A percentile compares a stretch with the other conserved stretches of the same genome.
phyloP scores from a whole-genome alignment of 495 filamentous ascomycete genomes.

The Aspergillus cavernicola region DNA sequence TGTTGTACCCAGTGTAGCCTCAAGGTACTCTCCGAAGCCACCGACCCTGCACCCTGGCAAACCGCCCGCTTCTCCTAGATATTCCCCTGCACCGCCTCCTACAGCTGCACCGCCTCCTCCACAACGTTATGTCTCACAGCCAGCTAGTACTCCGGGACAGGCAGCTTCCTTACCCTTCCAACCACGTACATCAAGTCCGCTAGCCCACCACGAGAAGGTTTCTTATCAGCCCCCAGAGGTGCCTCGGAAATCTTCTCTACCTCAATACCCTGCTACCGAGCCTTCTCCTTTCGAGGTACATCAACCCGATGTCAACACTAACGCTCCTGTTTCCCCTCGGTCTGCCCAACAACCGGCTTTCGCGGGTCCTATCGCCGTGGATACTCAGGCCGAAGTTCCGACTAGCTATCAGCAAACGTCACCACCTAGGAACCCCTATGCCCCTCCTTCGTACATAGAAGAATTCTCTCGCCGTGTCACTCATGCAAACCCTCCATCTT shows the following conservation, averaged over 20 bases:
- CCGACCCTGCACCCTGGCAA: conserved; percentile 31
- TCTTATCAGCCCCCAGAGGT: conserved; percentile 33
- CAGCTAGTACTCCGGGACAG: conserved; percentile 40
- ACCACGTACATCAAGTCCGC: conserved; percentile 79
- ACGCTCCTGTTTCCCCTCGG: conserved; percentile 12
- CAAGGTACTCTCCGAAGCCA: conserved; percentile 41
- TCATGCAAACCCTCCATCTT: conserved; percentile 38
- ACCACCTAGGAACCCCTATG: conserved; percentile 37
- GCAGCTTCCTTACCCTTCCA: conserved; percentile 63
- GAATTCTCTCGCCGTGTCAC: conserved; percentile 48
- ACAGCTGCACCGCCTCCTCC: conserved; percentile 38
- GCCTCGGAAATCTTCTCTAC: conserved; percentile 22
- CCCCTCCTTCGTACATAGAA: conserved; percentile 47
- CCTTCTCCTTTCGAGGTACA: conserved; percentile 23
- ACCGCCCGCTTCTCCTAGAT: conserved; percentile 32
- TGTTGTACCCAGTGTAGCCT: conserved; percentile 32
- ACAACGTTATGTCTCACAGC: conserved; percentile 50
- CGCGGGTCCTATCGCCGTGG: neutral
- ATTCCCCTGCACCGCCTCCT: conserved; percentile 43
- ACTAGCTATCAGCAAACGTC: conserved; percentile 20
- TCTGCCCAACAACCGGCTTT: neutral
- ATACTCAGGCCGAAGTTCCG: conserved; percentile 1
- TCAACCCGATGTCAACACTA: conserved; percentile 20
- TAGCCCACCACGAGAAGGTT: conserved; percentile 59
- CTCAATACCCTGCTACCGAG: conserved; percentile 25